phyloP scores from a whole-genome alignment of 768 basidiomycete species.

The Trametes meyenii region DNA sequence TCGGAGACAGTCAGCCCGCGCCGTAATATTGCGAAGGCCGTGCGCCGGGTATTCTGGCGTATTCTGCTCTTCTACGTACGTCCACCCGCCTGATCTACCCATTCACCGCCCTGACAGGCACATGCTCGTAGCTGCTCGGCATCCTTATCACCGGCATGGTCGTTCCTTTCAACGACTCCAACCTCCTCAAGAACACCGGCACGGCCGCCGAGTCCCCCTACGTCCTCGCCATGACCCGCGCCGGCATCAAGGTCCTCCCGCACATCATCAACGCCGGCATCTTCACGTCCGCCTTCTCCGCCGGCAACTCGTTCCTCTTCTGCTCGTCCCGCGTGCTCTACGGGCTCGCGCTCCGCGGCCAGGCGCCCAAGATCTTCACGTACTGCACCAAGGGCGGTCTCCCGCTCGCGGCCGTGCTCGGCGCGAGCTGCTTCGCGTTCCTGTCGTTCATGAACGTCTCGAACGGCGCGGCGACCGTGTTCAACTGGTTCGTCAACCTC shows the following conservation, averaged over 20 bases:
- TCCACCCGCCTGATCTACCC: background rate
- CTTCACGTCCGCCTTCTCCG: conserved; percentile 73
- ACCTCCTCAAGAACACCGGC: conserved; percentile 52
- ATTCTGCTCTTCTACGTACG: conserved; percentile 77
- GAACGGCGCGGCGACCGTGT: conserved; percentile 56
- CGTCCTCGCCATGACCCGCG: conserved; percentile 76
- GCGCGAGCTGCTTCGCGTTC: conserved; percentile 44
- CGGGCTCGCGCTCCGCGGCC: conserved; percentile 41
- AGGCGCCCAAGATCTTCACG: conserved; percentile 46
- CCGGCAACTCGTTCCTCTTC: conserved; percentile 69
- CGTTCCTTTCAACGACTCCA: conserved; percentile 65
- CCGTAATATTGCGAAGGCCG: conserved; percentile 76
- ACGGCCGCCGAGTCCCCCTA: conserved; percentile 83
- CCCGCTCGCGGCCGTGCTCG: conserved; percentile 41
- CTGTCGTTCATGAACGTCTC: conserved; percentile 69
- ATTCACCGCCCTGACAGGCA: background rate
- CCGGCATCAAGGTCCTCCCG: conserved; percentile 60
- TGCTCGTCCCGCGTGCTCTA: conserved; percentile 47
- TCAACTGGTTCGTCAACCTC: conserved; percentile 73
- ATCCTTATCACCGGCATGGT: conserved; percentile 79
- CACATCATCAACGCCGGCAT: conserved; percentile 70
- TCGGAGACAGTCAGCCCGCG: conserved; percentile 80
- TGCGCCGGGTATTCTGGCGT: conserved; percentile 78
- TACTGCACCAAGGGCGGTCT: conserved; percentile 53
- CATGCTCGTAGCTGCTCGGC: conserved; percentile 55